These are phyloP conservation scores for Diplocarpon mali DNA, from an alignment of 2,329 filamentous ascomycete species.

Conservation along the genomic window DNA sequence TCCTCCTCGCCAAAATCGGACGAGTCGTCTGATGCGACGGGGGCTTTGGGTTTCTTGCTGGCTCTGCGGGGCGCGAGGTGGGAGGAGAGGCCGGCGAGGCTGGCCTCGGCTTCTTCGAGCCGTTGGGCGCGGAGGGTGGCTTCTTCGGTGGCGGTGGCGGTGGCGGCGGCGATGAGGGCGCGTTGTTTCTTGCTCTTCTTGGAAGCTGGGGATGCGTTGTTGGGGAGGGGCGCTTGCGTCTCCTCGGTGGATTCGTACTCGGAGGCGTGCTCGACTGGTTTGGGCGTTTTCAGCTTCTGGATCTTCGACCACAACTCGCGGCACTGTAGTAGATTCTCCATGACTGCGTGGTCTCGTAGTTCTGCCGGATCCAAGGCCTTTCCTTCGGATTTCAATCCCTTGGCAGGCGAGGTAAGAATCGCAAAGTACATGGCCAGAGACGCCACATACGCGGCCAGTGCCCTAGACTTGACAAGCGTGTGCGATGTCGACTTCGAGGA, in stretches of 20 bases:
- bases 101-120: constrained; percentile 32
- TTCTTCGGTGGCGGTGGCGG: constrained; percentile 29
- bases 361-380: constrained; percentile 64
- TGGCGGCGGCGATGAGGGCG: constrained; percentile 31
- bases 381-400: constrained; percentile 41
- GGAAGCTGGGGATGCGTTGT: not conserved
- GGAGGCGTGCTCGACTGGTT: constrained; percentile 24
- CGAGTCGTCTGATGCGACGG: constrained; percentile 50
- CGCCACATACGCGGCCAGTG: constrained; percentile 76
- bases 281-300: constrained; percentile 43
- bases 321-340: constrained; percentile 72
- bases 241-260: constrained; percentile 15
- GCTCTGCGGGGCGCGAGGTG: constrained; percentile 16
- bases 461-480: constrained; percentile 58
- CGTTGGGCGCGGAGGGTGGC: constrained; percentile 23
- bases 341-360: constrained; percentile 80
- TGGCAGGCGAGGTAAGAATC: constrained; percentile 70
- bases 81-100: constrained; percentile 30
- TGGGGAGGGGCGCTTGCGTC: not conserved
- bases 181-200: constrained; percentile 31
- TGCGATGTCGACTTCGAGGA: constrained; percentile 1
- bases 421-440: constrained; percentile 90
- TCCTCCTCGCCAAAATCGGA: constrained; percentile 94
- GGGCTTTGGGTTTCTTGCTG: constrained; percentile 29
- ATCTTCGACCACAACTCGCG: constrained; percentile 70